Evolutionary conservation across 2,329 filamentous ascomycete species (phyloP).

Genomic region (Fusarium beomiforme): DNA sequence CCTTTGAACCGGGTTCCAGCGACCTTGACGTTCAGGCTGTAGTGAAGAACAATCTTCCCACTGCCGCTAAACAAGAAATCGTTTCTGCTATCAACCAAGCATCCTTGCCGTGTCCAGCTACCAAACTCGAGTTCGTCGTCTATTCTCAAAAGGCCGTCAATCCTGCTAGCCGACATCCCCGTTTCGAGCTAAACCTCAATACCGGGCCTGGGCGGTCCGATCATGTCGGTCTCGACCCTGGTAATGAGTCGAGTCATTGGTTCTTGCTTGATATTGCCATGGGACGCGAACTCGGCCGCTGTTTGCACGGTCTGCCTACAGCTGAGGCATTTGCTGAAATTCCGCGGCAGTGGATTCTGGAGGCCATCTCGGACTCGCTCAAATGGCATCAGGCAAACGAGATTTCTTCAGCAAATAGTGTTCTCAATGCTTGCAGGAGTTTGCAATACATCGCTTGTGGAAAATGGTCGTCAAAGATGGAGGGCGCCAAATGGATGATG

Average conservation of each 20-base stretch:
- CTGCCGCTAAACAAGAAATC: no score
- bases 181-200: constrained; percentile 22
- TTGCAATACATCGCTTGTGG: neutral
- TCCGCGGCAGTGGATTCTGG: neutral
- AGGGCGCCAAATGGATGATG: neutral
- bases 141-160: no score
- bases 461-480: neutral
- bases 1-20: no score
- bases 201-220: constrained; percentile 3
- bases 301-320: neutral
- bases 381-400: constrained; percentile 16
- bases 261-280: constrained; percentile 17
- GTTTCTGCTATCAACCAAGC: no score
- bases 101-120: no score
- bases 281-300: constrained; percentile 1
- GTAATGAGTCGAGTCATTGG: constrained; percentile 12
- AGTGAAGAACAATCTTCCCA: no score
- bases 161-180: neutral
- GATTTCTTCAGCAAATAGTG: neutral
- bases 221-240: constrained; percentile 4
- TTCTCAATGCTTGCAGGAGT: constrained; percentile 12
- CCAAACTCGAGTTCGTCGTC: no score
- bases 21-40: no score
- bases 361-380: constrained; percentile 6
- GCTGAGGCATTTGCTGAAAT: neutral